Evolutionary conservation across 176 grass and related monocot species (phyloP).

Genomic region (Cenchrus purpureus): DNA sequence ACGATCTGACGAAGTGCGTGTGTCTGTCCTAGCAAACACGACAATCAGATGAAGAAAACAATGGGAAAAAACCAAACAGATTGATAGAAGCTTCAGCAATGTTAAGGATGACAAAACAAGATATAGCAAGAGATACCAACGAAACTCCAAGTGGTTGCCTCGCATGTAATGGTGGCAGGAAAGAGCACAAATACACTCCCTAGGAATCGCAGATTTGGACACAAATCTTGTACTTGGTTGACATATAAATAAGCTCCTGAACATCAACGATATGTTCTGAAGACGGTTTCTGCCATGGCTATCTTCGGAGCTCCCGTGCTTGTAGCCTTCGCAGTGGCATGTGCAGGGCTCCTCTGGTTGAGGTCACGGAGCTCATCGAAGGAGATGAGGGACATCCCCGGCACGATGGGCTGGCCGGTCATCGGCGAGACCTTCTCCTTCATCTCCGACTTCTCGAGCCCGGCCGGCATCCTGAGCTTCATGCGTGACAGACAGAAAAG

Average conservation of each 20-base stretch:
- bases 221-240: neutral
- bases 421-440: conserved; percentile 73
- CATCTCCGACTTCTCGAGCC: conserved; percentile 65
- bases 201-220: conserved; percentile 17
- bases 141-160: conserved; percentile 41
- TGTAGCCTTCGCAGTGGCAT: neutral
- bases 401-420: conserved; percentile 64
- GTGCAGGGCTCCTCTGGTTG: conserved; percentile 38
- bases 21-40: neutral
- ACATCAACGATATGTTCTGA: neutral
- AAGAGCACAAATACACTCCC: conserved; percentile 19
- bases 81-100: conserved; percentile 21
- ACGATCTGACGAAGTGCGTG: too few species aligned
- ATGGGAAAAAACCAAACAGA: neutral
- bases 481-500: conserved; percentile 59
- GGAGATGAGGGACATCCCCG: conserved; percentile 58
- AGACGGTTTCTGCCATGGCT: conserved; percentile 18
- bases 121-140: neutral
- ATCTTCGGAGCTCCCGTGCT: conserved; percentile 22
- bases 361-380: conserved; percentile 18
- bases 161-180: conserved; percentile 20
- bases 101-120: conserved; percentile 29
- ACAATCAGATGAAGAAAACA: neutral
- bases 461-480: conserved; percentile 66
- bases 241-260: conserved; percentile 34